Conservation (phyloP, 169 alveolate genomes). For the Babesia ovata region DNA sequence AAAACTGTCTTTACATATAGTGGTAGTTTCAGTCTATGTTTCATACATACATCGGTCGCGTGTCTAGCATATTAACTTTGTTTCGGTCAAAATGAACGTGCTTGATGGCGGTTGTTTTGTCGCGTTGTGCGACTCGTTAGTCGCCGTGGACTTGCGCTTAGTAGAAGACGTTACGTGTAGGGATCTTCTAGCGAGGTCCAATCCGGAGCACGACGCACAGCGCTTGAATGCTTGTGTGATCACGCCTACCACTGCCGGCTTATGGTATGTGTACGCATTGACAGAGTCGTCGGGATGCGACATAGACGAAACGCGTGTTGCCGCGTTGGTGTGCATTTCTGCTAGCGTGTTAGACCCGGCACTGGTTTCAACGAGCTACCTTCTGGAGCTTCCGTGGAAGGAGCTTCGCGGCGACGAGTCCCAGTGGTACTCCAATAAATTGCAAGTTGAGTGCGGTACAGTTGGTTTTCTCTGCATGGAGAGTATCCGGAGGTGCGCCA, state of each 20-base stretch:
- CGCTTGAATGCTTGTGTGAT: constrained; percentile 14
- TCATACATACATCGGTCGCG: neutral
- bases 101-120: constrained; percentile 48
- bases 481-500: constrained; percentile 49
- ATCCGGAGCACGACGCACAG: neutral
- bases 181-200: constrained; percentile 15
- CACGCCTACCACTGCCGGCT: constrained; percentile 17
- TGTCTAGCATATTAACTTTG: neutral
- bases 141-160: constrained; percentile 20
- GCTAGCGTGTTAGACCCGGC: constrained; percentile 8
- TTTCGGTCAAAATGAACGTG: constrained; percentile 8
- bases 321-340: constrained; percentile 17
- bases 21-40: neutral
- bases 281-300: constrained; percentile 37
- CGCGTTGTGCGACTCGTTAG: constrained; percentile 44
- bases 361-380: constrained; percentile 6
- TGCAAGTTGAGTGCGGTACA: constrained; percentile 58
- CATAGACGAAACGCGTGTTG: constrained; percentile 13
- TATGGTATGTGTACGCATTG: constrained; percentile 47
- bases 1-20: too few relatives aligned
- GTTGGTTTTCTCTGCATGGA: constrained; percentile 73
- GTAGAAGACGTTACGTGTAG: constrained; percentile 8
- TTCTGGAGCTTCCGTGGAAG: constrained; percentile 30
- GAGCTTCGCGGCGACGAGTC: neutral
- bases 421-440: neutral